A percentile compares a stretch with the other conserved stretches of the same genome.
Evolutionary conservation across 345 rosid species (phyloP).

Genomic region (Combretum micranthum): DNA sequence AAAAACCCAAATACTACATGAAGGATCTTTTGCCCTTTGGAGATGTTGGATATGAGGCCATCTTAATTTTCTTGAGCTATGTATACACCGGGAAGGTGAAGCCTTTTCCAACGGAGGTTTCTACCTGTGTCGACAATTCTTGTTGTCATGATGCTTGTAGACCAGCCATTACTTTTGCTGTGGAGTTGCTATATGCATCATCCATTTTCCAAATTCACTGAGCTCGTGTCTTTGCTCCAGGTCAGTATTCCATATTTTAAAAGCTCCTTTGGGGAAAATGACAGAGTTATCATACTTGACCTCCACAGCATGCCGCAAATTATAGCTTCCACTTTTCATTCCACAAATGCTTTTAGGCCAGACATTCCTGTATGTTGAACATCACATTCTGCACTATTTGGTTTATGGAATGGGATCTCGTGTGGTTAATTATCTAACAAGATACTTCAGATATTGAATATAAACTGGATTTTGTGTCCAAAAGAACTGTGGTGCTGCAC

Average conservation of each 20-base stretch:
- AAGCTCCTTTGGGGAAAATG: neutral
- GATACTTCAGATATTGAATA: too few relatives aligned
- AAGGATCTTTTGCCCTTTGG: constrained; percentile 58
- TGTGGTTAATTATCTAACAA: too few relatives aligned
- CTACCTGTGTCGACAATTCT: constrained; percentile 60
- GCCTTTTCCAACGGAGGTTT: constrained; percentile 65
- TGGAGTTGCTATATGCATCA: constrained; percentile 86
- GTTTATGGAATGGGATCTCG: too few relatives aligned
- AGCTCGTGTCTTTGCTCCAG: constrained; percentile 79
- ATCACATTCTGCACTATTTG: too few relatives aligned
- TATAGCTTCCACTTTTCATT: too few relatives aligned
- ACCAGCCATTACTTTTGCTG: constrained; percentile 73
- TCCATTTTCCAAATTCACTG: constrained; percentile 61
- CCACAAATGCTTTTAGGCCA: too few relatives aligned
- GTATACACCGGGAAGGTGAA: constrained; percentile 75
- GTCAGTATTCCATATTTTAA: constrained; percentile 24
- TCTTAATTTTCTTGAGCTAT: constrained; percentile 60
- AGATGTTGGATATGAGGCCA: constrained; percentile 68
- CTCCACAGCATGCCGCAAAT: too few relatives aligned
- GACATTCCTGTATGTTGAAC: too few relatives aligned
- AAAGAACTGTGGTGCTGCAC: too few relatives aligned
- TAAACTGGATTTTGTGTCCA: too few relatives aligned
- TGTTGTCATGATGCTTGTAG: constrained; percentile 84
- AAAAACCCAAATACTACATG: constrained; percentile 51
- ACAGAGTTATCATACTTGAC: too few relatives aligned